These are phyloP conservation scores for Akanthomyces uredinophilus DNA, from an alignment of 2,329 filamentous ascomycete genomes.

Conservation along the genomic window DNA sequence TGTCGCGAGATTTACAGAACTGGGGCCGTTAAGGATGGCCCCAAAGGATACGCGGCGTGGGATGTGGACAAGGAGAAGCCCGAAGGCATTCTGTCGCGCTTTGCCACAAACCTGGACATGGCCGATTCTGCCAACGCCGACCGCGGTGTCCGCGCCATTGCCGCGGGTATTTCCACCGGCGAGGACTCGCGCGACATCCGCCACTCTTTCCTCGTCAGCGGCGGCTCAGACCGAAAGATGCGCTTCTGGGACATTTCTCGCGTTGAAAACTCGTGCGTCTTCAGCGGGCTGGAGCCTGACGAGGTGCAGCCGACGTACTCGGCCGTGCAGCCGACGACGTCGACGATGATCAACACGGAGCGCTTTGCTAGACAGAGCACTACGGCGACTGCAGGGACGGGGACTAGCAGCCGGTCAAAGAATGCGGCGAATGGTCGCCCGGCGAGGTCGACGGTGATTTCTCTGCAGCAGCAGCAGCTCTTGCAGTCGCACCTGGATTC, in stretches of 20 bases:
- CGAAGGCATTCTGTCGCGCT: slow-evolving; percentile 80
- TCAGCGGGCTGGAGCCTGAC: slow-evolving; percentile 70
- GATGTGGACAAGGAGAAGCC: slow-evolving; percentile 85
- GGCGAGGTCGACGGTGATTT: slow-evolving; percentile 77
- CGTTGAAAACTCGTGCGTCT: slow-evolving; percentile 71
- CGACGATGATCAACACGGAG: slow-evolving; percentile 63
- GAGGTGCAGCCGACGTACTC: slow-evolving; percentile 71
- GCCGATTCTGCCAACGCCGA: slow-evolving; percentile 51
- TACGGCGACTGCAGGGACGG: slow-evolving; percentile 27
- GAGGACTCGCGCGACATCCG: slow-evolving; percentile 67
- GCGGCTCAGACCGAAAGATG: slow-evolving; percentile 83
- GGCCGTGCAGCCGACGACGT: slow-evolving; percentile 55
- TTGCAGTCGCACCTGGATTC: slow-evolving; percentile 82
- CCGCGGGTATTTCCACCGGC: slow-evolving; percentile 66
- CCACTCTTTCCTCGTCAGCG: slow-evolving; percentile 80
- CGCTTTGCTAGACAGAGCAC: slow-evolving; percentile 39
- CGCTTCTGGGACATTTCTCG: slow-evolving; percentile 88
- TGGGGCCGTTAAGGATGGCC: slow-evolving; percentile 54
- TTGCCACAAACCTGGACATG: slow-evolving; percentile 69
- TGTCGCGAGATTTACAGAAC: slow-evolving; percentile 86
- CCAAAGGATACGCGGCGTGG: slow-evolving; percentile 73
- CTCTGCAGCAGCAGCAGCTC: slow-evolving; percentile 79
- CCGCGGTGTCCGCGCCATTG: slow-evolving; percentile 68
- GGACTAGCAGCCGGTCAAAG: slow-evolving; percentile 25
- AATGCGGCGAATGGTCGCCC: slow-evolving; percentile 37